Evolutionary conservation across 805 yeast species (phyloP).

Genomic region (Candida schatavii): DNA sequence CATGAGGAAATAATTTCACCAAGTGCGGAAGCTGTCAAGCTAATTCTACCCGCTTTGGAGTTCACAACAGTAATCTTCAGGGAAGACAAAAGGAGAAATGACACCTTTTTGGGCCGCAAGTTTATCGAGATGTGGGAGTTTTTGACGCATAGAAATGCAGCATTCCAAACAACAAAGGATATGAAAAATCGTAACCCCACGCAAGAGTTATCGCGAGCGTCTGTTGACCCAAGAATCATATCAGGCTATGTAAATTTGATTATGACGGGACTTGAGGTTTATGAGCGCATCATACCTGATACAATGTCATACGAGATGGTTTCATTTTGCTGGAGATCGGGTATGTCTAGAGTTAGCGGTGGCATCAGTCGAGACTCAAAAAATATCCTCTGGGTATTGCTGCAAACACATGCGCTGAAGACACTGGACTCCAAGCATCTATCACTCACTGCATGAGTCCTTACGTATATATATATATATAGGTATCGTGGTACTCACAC

Average conservation of each 20-base stretch:
- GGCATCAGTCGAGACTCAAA: slow-evolving; percentile 1
- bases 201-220: slow-evolving; percentile 7
- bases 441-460: background rate
- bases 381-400: slow-evolving; percentile 2
- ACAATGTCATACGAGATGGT: slow-evolving; percentile 34
- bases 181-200: background rate
- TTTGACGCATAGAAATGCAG: background rate
- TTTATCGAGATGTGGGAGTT: slow-evolving; percentile 47
- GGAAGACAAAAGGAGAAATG: slow-evolving; percentile 35
- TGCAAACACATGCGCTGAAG: background rate
- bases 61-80: slow-evolving; percentile 24
- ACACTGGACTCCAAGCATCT: background rate
- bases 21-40: slow-evolving; percentile 12
- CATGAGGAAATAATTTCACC: slow-evolving; percentile 2
- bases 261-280: slow-evolving; percentile 32
- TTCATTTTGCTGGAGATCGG: slow-evolving; percentile 25
- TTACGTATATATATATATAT: background rate
- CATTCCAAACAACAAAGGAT: background rate
- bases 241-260: slow-evolving; percentile 27
- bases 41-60: slow-evolving; percentile 27
- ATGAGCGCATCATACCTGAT: slow-evolving; percentile 42
- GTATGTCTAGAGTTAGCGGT: slow-evolving; percentile 13
- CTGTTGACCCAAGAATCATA: slow-evolving; percentile 20
- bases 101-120: slow-evolving; percentile 45
- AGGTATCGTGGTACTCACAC: no score